Evolutionary conservation across 2,329 filamentous ascomycete genomes (phyloP), one percentile per base, ranked within the genome.

Genomic region (Pseudocercospora cruenta): DNA sequence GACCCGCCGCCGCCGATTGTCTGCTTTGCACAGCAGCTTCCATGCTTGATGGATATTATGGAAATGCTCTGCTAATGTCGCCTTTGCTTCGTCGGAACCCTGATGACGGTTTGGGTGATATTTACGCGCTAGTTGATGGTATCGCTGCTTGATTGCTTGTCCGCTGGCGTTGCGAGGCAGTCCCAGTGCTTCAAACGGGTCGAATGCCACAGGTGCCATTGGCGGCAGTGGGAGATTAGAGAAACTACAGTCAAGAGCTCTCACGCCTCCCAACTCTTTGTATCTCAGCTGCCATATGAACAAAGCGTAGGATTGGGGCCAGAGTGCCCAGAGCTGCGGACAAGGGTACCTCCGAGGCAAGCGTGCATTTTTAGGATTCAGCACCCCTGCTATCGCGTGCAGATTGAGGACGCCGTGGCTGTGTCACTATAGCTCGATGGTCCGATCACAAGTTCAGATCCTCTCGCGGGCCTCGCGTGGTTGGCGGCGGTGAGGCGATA

Each of bases 91-190:
- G 92, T 69, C 71, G 57, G 70, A 71, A 28, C 63, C 61, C 80
- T 71, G 85, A 93, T 82, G 82, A 68, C 75, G 68, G 53, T 77
- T 77, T 4, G 83, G 83, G 72, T 99, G 95, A 74, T 94, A 88
- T 78, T 88, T 93, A 61, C 98, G 83, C 4, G 95, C 95, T 60
- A 91, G 87, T 77, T 96, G 96, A 76, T 92, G 91, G 82, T 99
- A 99, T 24, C 93, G 92, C 16, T 88, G 88, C 79, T 96, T 97
- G 81, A 99, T 87, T 74, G 96, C 87, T 69, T 92, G 88, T 39
- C 88, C 82, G 0, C 91, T 91, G 16, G 93, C 93, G 65, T 87
- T 83, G 67, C 87, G 87, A 53, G 90, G 85, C 54, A 99, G 79
- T 28, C 85, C 87, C 5, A 99, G 87, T 58, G 94, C 88, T 73